phyloP scores from a whole-genome alignment of 768 basidiomycete genomes.

The Suillus tomentosus region DNA sequence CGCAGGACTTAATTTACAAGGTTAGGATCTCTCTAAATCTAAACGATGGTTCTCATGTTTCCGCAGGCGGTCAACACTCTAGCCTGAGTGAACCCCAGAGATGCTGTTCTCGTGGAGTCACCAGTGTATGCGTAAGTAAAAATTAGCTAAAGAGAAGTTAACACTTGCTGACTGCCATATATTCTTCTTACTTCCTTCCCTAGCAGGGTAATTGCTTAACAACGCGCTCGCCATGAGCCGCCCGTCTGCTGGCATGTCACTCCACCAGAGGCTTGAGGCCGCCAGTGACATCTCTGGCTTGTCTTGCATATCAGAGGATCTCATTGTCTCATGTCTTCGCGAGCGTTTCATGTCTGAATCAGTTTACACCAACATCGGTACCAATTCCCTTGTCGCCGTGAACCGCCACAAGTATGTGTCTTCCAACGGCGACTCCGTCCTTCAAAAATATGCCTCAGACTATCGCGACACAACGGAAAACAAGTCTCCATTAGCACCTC shows the following conservation, averaged over 20 bases:
- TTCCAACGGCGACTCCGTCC: conserved; percentile 78
- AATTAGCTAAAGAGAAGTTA: too few relatives aligned
- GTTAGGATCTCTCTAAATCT: too few relatives aligned
- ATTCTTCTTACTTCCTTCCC: conserved; percentile 4
- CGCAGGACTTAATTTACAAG: too few relatives aligned
- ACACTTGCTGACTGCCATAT: background rate
- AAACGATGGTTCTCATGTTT: too few relatives aligned
- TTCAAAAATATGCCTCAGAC: conserved; percentile 86
- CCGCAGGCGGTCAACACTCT: too few relatives aligned
- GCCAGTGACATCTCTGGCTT: conserved; percentile 70
- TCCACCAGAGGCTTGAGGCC: conserved; percentile 72
- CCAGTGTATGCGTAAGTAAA: too few relatives aligned
- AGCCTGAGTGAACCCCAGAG: too few relatives aligned
- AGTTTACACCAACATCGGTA: conserved; percentile 76
- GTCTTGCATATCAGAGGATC: conserved; percentile 74
- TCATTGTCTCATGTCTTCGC: conserved; percentile 81
- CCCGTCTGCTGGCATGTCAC: conserved; percentile 46
- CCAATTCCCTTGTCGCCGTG: conserved; percentile 76
- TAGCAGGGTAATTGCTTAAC: conserved; percentile 7
- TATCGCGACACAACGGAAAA: conserved; percentile 74
- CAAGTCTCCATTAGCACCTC: conserved; percentile 69
- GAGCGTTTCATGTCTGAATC: conserved; percentile 85
- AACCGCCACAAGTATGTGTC: conserved; percentile 93
- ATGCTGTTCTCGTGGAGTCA: too few relatives aligned
- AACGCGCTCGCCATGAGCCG: conserved; percentile 34